These are phyloP conservation scores for Scleroderma bovista DNA, from an alignment of 768 basidiomycete genomes.

Conservation along the genomic window DNA sequence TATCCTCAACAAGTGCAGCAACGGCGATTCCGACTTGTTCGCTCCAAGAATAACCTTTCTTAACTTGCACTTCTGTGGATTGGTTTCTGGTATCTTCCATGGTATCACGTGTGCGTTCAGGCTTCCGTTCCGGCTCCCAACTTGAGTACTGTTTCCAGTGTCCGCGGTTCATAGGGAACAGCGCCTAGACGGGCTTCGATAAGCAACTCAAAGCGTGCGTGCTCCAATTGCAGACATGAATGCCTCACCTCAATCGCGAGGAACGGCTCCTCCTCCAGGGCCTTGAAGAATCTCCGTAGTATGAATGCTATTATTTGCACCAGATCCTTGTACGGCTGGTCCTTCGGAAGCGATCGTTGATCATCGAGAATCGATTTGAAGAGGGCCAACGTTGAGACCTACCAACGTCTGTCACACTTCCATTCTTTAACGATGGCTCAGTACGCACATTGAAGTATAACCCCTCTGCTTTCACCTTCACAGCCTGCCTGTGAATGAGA, in stretches of 20 bases:
- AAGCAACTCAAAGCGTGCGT: conserved; percentile 7
- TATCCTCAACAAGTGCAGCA: conserved; percentile 63
- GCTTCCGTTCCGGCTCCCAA: conserved; percentile 55
- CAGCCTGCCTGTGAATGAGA: conserved; percentile 85
- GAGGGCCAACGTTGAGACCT: conserved; percentile 87
- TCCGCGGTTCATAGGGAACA: conserved; percentile 85
- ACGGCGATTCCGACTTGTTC: conserved; percentile 88
- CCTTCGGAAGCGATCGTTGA: conserved; percentile 71
- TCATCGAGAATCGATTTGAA: conserved; percentile 86
- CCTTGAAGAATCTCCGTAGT: conserved; percentile 92
- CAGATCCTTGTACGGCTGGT: conserved; percentile 79
- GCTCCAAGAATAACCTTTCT: conserved; percentile 84
- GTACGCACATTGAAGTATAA: conserved; percentile 85
- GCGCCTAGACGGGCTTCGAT: conserved; percentile 45
- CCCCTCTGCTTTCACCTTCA: conserved; percentile 88
- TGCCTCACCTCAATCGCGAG: conserved; percentile 77
- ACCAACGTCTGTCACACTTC: conserved; percentile 18
- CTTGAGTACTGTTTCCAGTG: conserved; percentile 84
- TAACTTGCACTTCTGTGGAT: conserved; percentile 70
- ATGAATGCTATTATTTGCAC: conserved; percentile 79
- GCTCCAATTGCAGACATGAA: conserved; percentile 22
- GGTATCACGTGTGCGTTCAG: conserved; percentile 25
- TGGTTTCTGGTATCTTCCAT: conserved; percentile 35
- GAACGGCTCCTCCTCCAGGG: conserved; percentile 76
- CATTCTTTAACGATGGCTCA: background rate